These are phyloP conservation scores for Phialophora expanda DNA, from an alignment of 2,329 filamentous ascomycete species.

Conservation along the genomic window DNA sequence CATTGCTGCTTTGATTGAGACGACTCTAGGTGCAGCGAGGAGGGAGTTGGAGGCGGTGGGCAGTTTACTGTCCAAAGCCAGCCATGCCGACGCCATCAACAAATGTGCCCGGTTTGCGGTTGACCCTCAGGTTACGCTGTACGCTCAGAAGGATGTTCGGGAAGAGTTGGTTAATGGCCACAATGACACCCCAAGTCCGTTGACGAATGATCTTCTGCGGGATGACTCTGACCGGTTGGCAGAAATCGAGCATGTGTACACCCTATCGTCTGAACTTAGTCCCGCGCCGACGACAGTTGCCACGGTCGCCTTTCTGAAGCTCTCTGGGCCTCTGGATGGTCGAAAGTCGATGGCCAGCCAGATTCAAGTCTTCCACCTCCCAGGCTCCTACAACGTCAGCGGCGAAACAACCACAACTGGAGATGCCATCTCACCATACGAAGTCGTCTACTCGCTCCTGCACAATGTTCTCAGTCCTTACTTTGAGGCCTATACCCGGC, in stretches of 20 bases:
- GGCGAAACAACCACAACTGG: constrained; percentile 61
- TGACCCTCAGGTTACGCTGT: constrained; percentile 82
- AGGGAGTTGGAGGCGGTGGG: constrained; percentile 79
- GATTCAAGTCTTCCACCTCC: constrained; percentile 90
- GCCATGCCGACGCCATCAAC: constrained; percentile 78
- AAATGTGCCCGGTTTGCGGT: constrained; percentile 87
- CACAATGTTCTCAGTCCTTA: constrained; percentile 92
- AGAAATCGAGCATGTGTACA: constrained; percentile 69
- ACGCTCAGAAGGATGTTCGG: constrained; percentile 78
- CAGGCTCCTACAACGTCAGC: constrained; percentile 64
- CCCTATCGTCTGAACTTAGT: constrained; percentile 79
- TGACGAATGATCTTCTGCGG: constrained; percentile 12
- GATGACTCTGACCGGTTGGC: constrained; percentile 38
- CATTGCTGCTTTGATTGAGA: constrained; percentile 70
- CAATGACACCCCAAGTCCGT: constrained; percentile 42
- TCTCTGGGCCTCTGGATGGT: constrained; percentile 84
- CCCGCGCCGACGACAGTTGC: constrained; percentile 79
- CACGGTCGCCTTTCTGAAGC: constrained; percentile 88
- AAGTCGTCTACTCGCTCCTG: constrained; percentile 88
- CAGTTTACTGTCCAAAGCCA: constrained; percentile 77
- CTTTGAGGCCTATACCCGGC: constrained; percentile 94
- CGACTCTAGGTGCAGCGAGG: constrained; percentile 75
- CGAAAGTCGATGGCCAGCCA: constrained; percentile 81
- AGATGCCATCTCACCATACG: constrained; percentile 80
- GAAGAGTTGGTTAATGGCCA: constrained; percentile 39